These are phyloP conservation scores for Alternaria triticina DNA, from an alignment of 2,329 filamentous ascomycete genomes.

Conservation along the genomic window DNA sequence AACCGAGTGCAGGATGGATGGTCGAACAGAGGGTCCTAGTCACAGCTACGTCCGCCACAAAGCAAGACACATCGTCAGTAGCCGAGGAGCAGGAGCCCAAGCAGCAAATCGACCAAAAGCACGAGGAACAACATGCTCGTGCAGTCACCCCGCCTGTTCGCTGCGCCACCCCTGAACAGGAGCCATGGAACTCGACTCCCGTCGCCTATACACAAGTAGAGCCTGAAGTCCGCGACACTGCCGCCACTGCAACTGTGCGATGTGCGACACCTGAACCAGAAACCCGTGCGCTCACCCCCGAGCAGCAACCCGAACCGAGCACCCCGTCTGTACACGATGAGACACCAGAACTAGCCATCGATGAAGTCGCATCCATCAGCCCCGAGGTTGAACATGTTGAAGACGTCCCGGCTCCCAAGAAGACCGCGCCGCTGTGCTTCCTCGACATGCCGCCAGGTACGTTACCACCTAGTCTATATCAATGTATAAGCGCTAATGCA, in stretches of 20 bases:
- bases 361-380: neutral
- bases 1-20: slow-evolving; percentile 9
- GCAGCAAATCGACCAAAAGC: neutral
- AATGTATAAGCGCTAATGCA: neutral
- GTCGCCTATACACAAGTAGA: neutral
- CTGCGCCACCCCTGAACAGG: slow-evolving; percentile 9
- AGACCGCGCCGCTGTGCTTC: slow-evolving; percentile 5
- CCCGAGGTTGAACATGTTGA: neutral
- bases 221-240: neutral
- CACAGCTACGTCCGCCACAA: slow-evolving; percentile 3
- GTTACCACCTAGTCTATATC: neutral
- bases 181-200: slow-evolving; percentile 10
- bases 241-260: neutral
- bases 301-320: neutral
- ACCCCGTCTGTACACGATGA: neutral
- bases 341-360: neutral
- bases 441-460: slow-evolving; percentile 15
- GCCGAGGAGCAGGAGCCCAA: neutral
- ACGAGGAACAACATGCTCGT: neutral
- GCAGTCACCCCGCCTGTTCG: slow-evolving; percentile 4
- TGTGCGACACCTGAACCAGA: neutral
- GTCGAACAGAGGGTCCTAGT: slow-evolving; percentile 11
- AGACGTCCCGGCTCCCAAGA: neutral
- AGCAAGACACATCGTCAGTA: neutral
- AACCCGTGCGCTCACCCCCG: neutral